A percentile compares a stretch with the other conserved stretches of the same genome.
Conservation (phyloP, 2,329 filamentous ascomycete genomes). For the Colletotrichum lupini region DNA sequence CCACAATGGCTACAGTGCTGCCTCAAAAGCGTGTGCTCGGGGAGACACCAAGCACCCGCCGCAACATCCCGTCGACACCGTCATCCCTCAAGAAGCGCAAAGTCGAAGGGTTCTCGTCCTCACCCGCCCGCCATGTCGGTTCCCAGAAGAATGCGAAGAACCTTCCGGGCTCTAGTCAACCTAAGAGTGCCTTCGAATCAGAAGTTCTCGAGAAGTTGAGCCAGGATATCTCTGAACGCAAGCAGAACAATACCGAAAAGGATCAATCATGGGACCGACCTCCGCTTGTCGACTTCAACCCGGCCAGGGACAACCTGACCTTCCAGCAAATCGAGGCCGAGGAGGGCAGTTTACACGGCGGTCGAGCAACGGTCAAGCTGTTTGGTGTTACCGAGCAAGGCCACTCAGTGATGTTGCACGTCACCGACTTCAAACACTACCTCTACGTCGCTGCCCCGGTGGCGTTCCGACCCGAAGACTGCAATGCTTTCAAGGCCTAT, state of each 20-base stretch:
- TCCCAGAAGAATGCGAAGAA: conserved; percentile 72
- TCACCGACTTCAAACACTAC: conserved; percentile 96
- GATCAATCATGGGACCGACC: conserved; percentile 90
- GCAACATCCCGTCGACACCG: conserved; percentile 69
- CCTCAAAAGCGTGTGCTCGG: conserved; percentile 80
- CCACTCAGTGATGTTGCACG: conserved; percentile 93
- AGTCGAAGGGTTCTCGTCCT: conserved; percentile 72
- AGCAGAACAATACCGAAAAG: conserved; percentile 88
- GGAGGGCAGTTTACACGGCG: conserved; percentile 84
- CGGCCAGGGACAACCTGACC: conserved; percentile 75
- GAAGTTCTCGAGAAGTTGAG: conserved; percentile 96
- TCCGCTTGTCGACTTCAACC: conserved; percentile 61
- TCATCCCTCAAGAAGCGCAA: conserved; percentile 83
- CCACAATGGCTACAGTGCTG: conserved; percentile 61
- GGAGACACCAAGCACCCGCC: conserved; percentile 73
- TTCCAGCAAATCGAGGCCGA: conserved; percentile 98
- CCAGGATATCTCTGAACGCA: conserved; percentile 88
- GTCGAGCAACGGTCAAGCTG: conserved; percentile 83
- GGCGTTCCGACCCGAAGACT: conserved; percentile 82
- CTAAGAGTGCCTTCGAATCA: conserved; percentile 91
- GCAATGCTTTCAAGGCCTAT: conserved; percentile 80
- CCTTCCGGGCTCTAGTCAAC: conserved; percentile 78
- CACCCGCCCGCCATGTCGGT: conserved; percentile 67
- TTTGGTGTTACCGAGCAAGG: conserved; percentile 89
- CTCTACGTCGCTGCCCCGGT: conserved; percentile 91